These are phyloP conservation scores for Diaporthe sp. DNA, from an alignment of 2,329 filamentous ascomycete genomes.

Conservation along the genomic window DNA sequence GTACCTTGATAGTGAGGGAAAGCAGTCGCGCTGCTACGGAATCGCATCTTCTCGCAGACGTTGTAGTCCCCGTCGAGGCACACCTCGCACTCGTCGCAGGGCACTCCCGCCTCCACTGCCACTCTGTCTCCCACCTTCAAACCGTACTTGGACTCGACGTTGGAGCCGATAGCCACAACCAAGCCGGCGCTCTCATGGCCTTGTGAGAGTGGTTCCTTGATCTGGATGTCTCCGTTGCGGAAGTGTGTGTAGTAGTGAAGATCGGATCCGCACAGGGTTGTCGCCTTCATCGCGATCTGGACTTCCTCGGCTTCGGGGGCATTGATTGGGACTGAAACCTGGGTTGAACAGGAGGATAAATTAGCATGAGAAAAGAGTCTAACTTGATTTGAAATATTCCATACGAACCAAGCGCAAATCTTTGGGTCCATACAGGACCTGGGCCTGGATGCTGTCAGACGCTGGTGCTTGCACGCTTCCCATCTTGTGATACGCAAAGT, in stretches of 20 bases:
- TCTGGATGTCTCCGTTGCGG: conserved; percentile 74
- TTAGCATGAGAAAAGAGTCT: background rate
- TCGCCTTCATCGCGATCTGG: conserved; percentile 70
- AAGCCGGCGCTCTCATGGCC: conserved; percentile 72
- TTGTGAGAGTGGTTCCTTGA: conserved; percentile 64
- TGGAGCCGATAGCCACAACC: conserved; percentile 11
- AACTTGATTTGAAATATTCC: background rate
- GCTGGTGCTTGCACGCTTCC: background rate
- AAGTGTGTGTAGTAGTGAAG: conserved; percentile 76
- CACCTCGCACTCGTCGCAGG: conserved; percentile 17
- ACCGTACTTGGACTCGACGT: background rate
- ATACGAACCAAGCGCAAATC: background rate
- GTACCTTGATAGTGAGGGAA: conserved; percentile 32
- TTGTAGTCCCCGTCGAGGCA: conserved; percentile 21
- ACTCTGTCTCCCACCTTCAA: conserved; percentile 24
- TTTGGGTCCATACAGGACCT: background rate
- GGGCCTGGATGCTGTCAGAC: background rate
- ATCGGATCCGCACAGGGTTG: conserved; percentile 76
- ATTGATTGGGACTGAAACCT: conserved; percentile 52
- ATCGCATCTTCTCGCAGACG: conserved; percentile 25
- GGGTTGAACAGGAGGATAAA: background rate
- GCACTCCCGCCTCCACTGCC: conserved; percentile 22
- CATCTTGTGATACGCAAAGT: background rate
- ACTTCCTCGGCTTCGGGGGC: conserved; percentile 60
- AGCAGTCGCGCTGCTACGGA: conserved; percentile 20